Evolutionary conservation across 768 basidiomycete species (phyloP), one percentile per base, ranked within the genome.

Genomic region (Mycena sanguinolenta): DNA sequence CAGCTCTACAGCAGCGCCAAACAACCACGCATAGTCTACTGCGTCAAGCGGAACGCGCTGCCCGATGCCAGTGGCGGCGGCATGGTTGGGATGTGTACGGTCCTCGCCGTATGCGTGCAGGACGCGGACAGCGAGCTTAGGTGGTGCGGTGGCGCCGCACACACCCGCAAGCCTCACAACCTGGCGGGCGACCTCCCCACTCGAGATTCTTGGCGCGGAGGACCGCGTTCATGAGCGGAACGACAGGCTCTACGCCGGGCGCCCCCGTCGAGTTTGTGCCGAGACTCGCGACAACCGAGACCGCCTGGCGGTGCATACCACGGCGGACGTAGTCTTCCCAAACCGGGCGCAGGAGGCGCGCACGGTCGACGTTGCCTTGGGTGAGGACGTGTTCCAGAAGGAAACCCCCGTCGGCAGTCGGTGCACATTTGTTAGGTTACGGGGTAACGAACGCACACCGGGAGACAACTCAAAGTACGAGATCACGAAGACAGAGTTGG

Each of bases 11-110:
- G 86, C 82, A 9, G 85, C 84, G 34, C 82, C 83, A 0, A 86
- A 71, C 21, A 92, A 72, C 9, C 84, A 75, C 49, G 85, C 84
- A 82, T 88, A 87, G 44, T 90, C 88, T 9, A 78, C 71, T 0
- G 72, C 3, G 6, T 80, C 78, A 0, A 76, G 73, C 57, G 25
- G 21, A 7, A 17, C 21, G 44, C 16, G 16, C 21, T 14, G 12
- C 17, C 12, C n/a, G n/a, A n/a, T 21, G 44, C 49, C 49, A 4
- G 49, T 50, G 17, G 49, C 49, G 25, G 49, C 49, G 49, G n/a
- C 23, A 9, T 27, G 6, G 25, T 50, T 50, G 10, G 49, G 49
- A 3, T 14, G 10, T 3, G 14, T 25, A n/a, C n/a, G 9, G 46
- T 36, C 50, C 13, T 34, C 44, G 1, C 42, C 81, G 74, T 89